Evolutionary conservation across 768 basidiomycete species (phyloP), one percentile per base, ranked within the genome.

Genomic region (Trametes cubensis): DNA sequence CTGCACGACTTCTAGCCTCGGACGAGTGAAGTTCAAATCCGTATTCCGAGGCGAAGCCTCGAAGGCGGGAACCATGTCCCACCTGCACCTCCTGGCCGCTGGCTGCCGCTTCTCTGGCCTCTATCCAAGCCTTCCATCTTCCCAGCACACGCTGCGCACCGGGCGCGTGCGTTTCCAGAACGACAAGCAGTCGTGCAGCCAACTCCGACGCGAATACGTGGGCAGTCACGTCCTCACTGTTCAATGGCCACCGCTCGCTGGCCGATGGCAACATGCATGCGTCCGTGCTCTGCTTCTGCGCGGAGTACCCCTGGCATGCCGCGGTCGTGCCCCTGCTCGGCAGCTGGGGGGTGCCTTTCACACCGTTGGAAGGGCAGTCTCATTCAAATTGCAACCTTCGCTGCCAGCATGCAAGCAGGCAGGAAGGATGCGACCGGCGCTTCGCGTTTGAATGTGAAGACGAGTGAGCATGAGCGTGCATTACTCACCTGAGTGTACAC

Each of bases 321-420:
- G 46, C 21, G 34, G 10, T 50, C 48, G 23, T 49, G 57, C 47
- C 56, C 40, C 53, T 38, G n/a, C 34, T 54, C 53, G 40, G 41
- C 40, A 54, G 53, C 53, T 41, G 44, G 21, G 48, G 23, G n/a
- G 25, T 20, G 15, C 34, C 49, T 21, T 39, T 15, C 18, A 6
- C 10, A 38, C 57, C 46, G 25, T 20, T 17, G 23, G 11, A 18
- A 40, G 48, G 4, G 25, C 25, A 25, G 57, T 58, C 57, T 50
- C 57, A 58, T 58, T 50, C 57, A 58, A 17, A 58, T 44, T 15
- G 39, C 55, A 40, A 21, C 48, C 57, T 58, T 58, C 48, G 39
- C 57, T 58, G 39, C 48, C 57, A 55, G 26, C 42, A 42, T 34
- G 51, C 51, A 34, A 11, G 10, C 34, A 11, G 28, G 8, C 28